phyloP scores from a whole-genome alignment of 768 basidiomycete species.

The Fistulinella prunicolor region DNA sequence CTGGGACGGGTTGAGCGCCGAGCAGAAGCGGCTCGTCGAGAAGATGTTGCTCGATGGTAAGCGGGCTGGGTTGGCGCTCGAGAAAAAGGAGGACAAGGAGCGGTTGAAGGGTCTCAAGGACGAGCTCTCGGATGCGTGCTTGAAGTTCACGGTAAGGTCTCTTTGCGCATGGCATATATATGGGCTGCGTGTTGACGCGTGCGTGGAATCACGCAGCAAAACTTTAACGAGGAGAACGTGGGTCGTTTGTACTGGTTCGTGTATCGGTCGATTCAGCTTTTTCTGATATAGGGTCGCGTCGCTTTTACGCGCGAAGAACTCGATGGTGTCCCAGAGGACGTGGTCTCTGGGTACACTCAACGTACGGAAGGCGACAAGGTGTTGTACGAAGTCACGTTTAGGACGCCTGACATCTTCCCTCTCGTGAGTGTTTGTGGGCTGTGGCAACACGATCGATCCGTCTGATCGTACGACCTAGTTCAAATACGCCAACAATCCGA shows the following conservation, averaged over 20 bases:
- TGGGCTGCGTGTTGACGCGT: neutral
- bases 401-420: conserved; percentile 80
- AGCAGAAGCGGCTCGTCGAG: conserved; percentile 76
- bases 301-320: conserved; percentile 71
- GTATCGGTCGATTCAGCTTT: conserved; percentile 2
- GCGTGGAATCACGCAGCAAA: conserved; percentile 51
- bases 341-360: conserved; percentile 73
- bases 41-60: conserved; percentile 79
- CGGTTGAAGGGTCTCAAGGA: conserved; percentile 65
- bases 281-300: conserved; percentile 48
- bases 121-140: conserved; percentile 67
- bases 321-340: conserved; percentile 77
- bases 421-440: conserved; percentile 44
- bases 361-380: conserved; percentile 56
- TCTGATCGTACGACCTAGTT: conserved; percentile 45
- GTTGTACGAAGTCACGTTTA: conserved; percentile 73
- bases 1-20: conserved; percentile 59
- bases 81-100: conserved; percentile 54
- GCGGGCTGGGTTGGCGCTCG: conserved; percentile 72
- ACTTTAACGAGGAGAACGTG: conserved; percentile 87
- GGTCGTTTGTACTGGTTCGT: conserved; percentile 4
- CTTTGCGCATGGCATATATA: neutral
- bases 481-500: conserved; percentile 72
- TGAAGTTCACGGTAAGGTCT: conserved; percentile 70
- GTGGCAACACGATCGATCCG: neutral